phyloP scores from a whole-genome alignment of 192 early-diverging fungal species.

The Globomyces pollinis-pini region DNA sequence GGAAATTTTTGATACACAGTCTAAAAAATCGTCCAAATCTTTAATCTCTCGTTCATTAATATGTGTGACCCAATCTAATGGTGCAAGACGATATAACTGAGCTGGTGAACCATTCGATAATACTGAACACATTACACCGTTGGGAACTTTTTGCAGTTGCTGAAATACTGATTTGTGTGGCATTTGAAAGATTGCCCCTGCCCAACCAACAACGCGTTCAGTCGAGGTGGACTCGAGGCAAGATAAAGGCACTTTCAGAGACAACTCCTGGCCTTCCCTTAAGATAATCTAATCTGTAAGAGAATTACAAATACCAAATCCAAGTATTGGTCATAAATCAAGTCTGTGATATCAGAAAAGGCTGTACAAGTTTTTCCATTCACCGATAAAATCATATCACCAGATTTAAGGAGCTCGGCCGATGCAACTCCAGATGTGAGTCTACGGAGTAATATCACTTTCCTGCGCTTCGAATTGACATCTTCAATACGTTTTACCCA shows the following conservation, averaged over 20 bases:
- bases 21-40: constrained; percentile 22
- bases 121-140: constrained; percentile 34
- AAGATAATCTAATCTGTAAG: constrained; percentile 8
- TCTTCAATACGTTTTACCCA: constrained; percentile 32
- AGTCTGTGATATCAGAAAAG: constrained; percentile 4
- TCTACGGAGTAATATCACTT: constrained; percentile 27
- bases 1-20: constrained; percentile 17
- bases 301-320: neutral
- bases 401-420: neutral
- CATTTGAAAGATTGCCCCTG: constrained; percentile 35
- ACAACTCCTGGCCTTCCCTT: constrained; percentile 17
- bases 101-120: constrained; percentile 36
- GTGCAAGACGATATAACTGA: constrained; percentile 28
- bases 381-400: neutral
- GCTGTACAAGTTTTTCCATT: neutral
- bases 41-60: constrained; percentile 17
- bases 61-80: constrained; percentile 3
- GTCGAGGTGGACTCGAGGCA: constrained; percentile 11
- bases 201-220: constrained; percentile 22
- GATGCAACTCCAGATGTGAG: constrained; percentile 10
- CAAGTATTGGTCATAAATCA: neutral
- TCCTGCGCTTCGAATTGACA: constrained; percentile 22
- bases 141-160: constrained; percentile 32
- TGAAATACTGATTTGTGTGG: constrained; percentile 35
- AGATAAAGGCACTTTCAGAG: constrained; percentile 7